phyloP scores from a whole-genome alignment of 495 filamentous ascomycete genomes.

The Xanthoparmelia taractica region DNA sequence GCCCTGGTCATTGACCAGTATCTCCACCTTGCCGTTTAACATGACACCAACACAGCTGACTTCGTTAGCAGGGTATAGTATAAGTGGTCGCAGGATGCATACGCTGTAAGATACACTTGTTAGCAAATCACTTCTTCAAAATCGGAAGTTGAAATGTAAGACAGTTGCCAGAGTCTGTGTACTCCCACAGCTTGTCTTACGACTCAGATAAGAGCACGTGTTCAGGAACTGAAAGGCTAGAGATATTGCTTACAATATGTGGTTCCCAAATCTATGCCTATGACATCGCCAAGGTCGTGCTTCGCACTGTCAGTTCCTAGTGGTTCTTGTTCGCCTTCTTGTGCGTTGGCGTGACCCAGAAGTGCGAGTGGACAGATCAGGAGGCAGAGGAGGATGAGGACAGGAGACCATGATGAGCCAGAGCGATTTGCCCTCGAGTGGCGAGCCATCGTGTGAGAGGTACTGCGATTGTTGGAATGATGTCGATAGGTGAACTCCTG shows the following conservation, averaged over 20 bases:
- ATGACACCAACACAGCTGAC: slow-evolving; percentile 97
- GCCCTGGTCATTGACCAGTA: slow-evolving; percentile 94
- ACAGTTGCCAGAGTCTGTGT: neutral
- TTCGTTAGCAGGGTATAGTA: neutral
- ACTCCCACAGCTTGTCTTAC: no score
- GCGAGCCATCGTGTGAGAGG: slow-evolving; percentile 38
- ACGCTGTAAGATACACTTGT: neutral
- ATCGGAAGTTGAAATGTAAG: neutral
- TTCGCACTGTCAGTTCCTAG: slow-evolving; percentile 29
- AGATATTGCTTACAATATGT: slow-evolving; percentile 51
- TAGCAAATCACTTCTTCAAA: neutral
- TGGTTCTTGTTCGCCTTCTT: slow-evolving; percentile 53
- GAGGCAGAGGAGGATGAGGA: slow-evolving; percentile 78
- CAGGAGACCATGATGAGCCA: slow-evolving; percentile 58
- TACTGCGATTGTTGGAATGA: neutral
- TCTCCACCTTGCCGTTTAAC: slow-evolving; percentile 98
- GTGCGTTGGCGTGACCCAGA: slow-evolving; percentile 63
- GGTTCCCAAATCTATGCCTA: slow-evolving; percentile 98
- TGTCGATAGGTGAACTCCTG: neutral
- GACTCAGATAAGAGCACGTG: no score
- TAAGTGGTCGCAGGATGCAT: neutral
- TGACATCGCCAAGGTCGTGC: slow-evolving; percentile 75
- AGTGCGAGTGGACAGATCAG: slow-evolving; percentile 70
- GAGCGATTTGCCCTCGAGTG: slow-evolving; percentile 43
- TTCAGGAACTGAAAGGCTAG: no score